A percentile compares a stretch with the other conserved stretches of the same genome.
phyloP scores from a whole-genome alignment of 257 asterid genomes.

The Vinca minor region DNA sequence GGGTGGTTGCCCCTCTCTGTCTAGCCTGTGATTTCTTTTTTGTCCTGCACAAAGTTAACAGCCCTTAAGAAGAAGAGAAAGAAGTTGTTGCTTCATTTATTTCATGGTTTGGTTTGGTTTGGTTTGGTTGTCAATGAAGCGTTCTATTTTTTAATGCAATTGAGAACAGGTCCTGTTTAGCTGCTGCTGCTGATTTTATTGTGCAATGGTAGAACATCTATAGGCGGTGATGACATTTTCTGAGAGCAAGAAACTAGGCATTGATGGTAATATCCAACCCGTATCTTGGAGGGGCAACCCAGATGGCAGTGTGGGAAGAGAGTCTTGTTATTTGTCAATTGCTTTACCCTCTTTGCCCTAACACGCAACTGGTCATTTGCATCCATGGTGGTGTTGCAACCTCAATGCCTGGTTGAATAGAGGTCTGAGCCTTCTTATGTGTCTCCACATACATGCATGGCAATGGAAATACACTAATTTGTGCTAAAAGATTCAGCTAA shows the following conservation, averaged over 20 bases:
- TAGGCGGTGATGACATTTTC: conserved; percentile 20
- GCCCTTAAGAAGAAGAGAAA: too few relatives aligned
- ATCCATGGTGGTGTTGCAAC: conserved; percentile 12
- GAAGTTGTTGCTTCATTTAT: too few relatives aligned
- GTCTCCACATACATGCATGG: too few relatives aligned
- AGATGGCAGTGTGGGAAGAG: conserved; percentile 4
- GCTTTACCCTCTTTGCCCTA: not conserved
- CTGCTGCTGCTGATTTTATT: not conserved
- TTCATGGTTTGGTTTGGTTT: too few relatives aligned
- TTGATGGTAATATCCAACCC: conserved; percentile 2
- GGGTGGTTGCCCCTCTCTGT: conserved; percentile 58
- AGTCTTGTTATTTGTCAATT: not conserved
- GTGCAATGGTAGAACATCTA: not conserved
- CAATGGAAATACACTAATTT: too few relatives aligned
- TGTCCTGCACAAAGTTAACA: too few relatives aligned
- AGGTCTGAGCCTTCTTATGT: too few relatives aligned
- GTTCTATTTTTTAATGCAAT: not conserved
- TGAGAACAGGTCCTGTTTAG: not conserved
- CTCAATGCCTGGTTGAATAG: not conserved
- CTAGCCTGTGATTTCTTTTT: too few relatives aligned
- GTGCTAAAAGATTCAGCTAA: too few relatives aligned
- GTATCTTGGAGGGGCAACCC: conserved; percentile 21
- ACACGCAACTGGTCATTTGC: conserved; percentile 5
- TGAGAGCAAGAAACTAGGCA: not conserved
- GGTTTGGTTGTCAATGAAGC: not conserved